Conservation (phyloP, 2,329 filamentous ascomycete genomes). For the Neofusicoccum kwambonambiense region DNA sequence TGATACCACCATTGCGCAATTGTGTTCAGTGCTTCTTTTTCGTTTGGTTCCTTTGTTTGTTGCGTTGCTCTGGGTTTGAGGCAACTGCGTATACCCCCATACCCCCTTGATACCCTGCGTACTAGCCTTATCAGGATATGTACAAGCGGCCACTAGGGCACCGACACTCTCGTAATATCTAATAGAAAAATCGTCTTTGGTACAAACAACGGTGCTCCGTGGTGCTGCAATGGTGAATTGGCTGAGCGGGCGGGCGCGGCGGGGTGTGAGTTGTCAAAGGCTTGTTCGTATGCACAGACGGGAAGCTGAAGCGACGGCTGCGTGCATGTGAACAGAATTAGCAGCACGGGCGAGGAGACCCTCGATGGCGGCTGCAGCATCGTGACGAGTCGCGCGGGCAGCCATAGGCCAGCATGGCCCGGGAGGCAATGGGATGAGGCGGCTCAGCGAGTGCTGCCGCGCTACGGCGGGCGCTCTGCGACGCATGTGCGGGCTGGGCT, state of each 20-base stretch:
- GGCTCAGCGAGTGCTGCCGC: neutral
- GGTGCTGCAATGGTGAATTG: neutral
- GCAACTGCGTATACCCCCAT: constrained; percentile 20
- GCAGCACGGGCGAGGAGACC: neutral
- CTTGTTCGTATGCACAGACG: constrained; percentile 11
- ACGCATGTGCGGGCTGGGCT: neutral
- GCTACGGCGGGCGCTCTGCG: neutral
- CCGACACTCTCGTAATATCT: constrained; percentile 20
- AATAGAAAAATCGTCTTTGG: constrained; percentile 17
- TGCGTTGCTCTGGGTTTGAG: constrained; percentile 33
- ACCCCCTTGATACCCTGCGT: constrained; percentile 20
- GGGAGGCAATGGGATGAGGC: neutral
- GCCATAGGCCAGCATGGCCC: neutral
- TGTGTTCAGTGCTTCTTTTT: constrained; percentile 23
- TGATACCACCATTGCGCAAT: constrained; percentile 18
- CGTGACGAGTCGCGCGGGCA: neutral
- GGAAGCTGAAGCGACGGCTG: neutral
- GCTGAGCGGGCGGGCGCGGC: neutral
- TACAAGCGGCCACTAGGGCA: constrained; percentile 20
- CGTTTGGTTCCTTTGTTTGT: constrained; percentile 26
- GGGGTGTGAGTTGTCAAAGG: constrained; percentile 3
- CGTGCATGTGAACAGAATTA: neutral
- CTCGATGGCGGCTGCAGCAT: too few relatives aligned
- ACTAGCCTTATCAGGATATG: constrained; percentile 20
- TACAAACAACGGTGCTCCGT: neutral